Base-by-base conservation (phyloP, 768 basidiomycete species). In the Russula emetica region DNA sequence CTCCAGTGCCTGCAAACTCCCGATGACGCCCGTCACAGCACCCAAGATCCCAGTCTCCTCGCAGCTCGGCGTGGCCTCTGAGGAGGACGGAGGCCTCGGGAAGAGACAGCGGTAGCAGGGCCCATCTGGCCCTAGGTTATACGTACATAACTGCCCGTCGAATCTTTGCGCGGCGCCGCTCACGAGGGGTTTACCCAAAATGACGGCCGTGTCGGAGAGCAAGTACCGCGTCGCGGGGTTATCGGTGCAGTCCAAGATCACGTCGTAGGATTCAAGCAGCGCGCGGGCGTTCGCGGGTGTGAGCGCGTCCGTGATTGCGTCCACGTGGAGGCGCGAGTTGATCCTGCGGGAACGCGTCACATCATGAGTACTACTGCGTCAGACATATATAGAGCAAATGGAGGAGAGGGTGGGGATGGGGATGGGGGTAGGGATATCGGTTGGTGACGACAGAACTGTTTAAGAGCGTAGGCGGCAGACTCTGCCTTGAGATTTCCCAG, bases 81-180 rank as follows among this genome's bases (percentile, higher is more conserved):
- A 80, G 2, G 56, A 47, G 2, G 56, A 47, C 5, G 94, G 85
- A 2, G 93, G 85, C 58, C 80, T 83, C 0, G 96, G 95, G 73
- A 94, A 98, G 49, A 98, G 74, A 72, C 97, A 98, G 18, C 97
- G 83, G 74, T 96, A 98, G 74, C 97, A 99, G 0, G 94, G 95
- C 1, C 93, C 87, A 32, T 82, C 75, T 22, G 76, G 74, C 7
- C 81, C 84, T 5, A 86, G 74, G 71, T 92, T 91, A 72, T 91
- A 94, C 16, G 83, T 78, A 70, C 84, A 87, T 6, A 94, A 79
- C 72, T 93, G 92, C 0, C 92, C 92, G 64, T 92, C 90, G 69
- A 82, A 88, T 69, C 83, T 83, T 71, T 92, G 92, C 0, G 97
- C 97, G 1, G 95, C 97, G 9, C 96, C 96, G 62, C 90, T 92